A percentile compares a stretch with the other conserved stretches of the same genome.
These are phyloP conservation scores for Aspergillus viridinutans DNA, from an alignment of 2,329 filamentous ascomycete species.

Conservation along the genomic window DNA sequence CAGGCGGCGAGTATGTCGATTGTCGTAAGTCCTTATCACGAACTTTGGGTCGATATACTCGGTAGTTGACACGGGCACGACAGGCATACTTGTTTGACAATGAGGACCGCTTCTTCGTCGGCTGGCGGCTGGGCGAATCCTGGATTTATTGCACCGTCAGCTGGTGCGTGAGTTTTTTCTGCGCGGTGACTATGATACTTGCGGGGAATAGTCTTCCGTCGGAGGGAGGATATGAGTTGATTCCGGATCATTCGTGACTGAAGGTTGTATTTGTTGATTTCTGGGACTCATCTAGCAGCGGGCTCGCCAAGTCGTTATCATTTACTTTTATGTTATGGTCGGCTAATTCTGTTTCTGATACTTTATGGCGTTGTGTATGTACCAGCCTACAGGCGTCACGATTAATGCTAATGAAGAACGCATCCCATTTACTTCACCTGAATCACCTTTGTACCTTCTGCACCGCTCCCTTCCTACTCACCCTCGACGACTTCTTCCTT, in stretches of 20 bases:
- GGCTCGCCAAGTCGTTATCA: neutral
- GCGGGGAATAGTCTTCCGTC: slow-evolving; percentile 68
- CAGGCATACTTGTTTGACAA: slow-evolving; percentile 81
- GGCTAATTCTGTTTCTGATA: neutral
- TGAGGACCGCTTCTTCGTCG: slow-evolving; percentile 76
- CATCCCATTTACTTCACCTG: neutral
- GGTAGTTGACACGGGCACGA: slow-evolving; percentile 2
- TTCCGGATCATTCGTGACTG: slow-evolving; percentile 42
- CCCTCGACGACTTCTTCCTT: neutral
- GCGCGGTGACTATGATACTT: slow-evolving; percentile 56
- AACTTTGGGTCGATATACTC: neutral
- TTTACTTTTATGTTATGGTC: neutral
- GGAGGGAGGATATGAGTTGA: slow-evolving; percentile 84
- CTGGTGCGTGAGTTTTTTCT: slow-evolving; percentile 53
- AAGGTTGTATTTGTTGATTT: neutral
- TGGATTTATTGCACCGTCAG: slow-evolving; percentile 69
- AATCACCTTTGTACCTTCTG: slow-evolving; percentile 1
- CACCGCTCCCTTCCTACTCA: slow-evolving; percentile 4
- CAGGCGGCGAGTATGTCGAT: slow-evolving; percentile 75
- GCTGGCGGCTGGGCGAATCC: slow-evolving; percentile 74
- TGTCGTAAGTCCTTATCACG: slow-evolving; percentile 59
- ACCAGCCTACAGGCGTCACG: slow-evolving; percentile 6
- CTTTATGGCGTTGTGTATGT: neutral
- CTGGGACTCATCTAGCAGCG: neutral
- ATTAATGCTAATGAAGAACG: slow-evolving; percentile 9